phyloP scores from a whole-genome alignment of 2,329 filamentous ascomycete species.

The Aspergillus japonicus region DNA sequence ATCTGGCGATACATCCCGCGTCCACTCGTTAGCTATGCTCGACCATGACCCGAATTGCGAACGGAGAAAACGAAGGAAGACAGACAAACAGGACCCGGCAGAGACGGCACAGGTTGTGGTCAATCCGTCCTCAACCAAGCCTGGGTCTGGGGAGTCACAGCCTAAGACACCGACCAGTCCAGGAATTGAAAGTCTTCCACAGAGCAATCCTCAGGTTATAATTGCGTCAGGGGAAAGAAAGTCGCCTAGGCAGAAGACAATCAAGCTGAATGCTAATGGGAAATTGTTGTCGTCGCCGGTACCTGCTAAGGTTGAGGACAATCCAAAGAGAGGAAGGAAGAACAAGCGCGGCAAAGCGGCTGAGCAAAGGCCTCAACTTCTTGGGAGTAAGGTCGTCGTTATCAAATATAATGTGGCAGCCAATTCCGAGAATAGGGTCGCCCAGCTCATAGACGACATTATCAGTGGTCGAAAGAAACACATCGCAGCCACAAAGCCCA shows the following conservation, averaged over 20 bases:
- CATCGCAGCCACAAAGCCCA: slow-evolving; percentile 21
- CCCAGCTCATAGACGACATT: slow-evolving; percentile 63
- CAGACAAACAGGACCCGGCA: slow-evolving; percentile 14
- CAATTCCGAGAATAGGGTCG: slow-evolving; percentile 50
- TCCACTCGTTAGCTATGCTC: slow-evolving; percentile 11
- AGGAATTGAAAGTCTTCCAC: not conserved
- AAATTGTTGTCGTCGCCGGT: slow-evolving; percentile 43
- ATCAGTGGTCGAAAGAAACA: slow-evolving; percentile 44
- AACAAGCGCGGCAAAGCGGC: slow-evolving; percentile 38
- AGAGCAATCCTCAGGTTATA: not conserved
- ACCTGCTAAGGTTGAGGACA: slow-evolving; percentile 17
- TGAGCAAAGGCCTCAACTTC: slow-evolving; percentile 33
- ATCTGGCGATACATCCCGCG: not conserved
- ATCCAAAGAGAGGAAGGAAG: slow-evolving; percentile 19
- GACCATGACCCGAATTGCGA: slow-evolving; percentile 35
- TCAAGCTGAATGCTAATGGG: slow-evolving; percentile 46
- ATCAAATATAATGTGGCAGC: slow-evolving; percentile 61
- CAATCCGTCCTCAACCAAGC: not conserved
- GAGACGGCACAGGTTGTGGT: not conserved
- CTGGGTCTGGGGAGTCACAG: not conserved
- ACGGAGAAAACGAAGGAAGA: slow-evolving; percentile 40
- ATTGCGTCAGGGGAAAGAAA: slow-evolving; percentile 1
- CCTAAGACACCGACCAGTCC: not conserved
- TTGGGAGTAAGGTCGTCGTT: slow-evolving; percentile 45
- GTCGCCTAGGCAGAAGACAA: slow-evolving; percentile 54